A percentile compares a stretch with the other conserved stretches of the same genome.
Conservation (phyloP, 2,329 filamentous ascomycete species). For the Phaeosphaeria sp. region DNA sequence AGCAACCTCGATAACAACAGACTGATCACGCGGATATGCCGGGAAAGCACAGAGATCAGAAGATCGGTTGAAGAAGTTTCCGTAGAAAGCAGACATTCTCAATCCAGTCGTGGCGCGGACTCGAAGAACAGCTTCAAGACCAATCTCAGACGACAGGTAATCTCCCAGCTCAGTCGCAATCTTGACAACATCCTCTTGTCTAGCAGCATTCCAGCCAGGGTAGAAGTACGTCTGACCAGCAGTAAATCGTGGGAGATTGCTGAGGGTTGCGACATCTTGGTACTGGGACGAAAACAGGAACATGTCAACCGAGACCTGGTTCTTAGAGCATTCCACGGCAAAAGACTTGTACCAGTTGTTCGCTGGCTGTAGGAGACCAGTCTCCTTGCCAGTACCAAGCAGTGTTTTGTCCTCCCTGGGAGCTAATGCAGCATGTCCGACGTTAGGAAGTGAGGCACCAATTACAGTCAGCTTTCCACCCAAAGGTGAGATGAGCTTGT, state of each 20-base stretch:
- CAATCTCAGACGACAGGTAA: slow-evolving; percentile 95
- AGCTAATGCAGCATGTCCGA: slow-evolving; percentile 87
- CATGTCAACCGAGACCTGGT: slow-evolving; percentile 83
- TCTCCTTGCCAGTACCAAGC: slow-evolving; percentile 92
- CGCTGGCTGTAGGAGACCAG: slow-evolving; percentile 82
- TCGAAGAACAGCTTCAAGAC: slow-evolving; percentile 91
- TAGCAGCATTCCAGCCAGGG: slow-evolving; percentile 93
- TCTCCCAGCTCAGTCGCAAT: slow-evolving; percentile 97
- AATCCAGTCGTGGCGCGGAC: slow-evolving; percentile 94
- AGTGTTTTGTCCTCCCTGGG: slow-evolving; percentile 95
- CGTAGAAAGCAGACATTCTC: slow-evolving; percentile 97
- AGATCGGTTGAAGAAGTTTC: slow-evolving; percentile 99
- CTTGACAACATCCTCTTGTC: slow-evolving; percentile 95
- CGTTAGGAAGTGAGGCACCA: slow-evolving; percentile 86
- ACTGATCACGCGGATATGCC: slow-evolving; percentile 95
- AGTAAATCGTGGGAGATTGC: slow-evolving; percentile 93
- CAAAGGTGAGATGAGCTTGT: slow-evolving; percentile 93
- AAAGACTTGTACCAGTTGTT: slow-evolving; percentile 99
- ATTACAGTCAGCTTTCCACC: slow-evolving; percentile 95
- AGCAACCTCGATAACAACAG: slow-evolving; percentile 96
- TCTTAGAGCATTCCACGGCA: slow-evolving; percentile 97
- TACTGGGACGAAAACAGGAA: slow-evolving; percentile 55
- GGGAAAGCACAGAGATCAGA: slow-evolving; percentile 98
- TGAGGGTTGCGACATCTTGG: slow-evolving; percentile 95
- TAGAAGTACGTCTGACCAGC: slow-evolving; percentile 99